These are phyloP conservation scores for Ogataea sp. DNA, from an alignment of 805 yeast genomes.

Conservation along the genomic window DNA sequence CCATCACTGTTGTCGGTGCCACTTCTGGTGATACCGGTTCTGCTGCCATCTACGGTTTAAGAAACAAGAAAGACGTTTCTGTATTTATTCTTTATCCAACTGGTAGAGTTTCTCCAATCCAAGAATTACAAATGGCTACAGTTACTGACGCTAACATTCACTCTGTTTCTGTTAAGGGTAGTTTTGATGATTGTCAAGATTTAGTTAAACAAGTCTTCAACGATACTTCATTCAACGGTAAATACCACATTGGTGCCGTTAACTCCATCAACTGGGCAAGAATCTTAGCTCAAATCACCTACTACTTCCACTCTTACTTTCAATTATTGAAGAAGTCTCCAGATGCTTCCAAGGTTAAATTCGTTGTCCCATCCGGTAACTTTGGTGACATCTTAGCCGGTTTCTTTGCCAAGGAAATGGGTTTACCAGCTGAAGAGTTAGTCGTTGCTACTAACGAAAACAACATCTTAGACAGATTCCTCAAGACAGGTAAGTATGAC, in stretches of 20 bases:
- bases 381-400: slow-evolving; percentile 98
- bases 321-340: slow-evolving; percentile 38
- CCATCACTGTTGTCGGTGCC: slow-evolving; percentile 95
- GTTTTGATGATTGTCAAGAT: slow-evolving; percentile 98
- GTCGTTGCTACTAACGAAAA: slow-evolving; percentile 95
- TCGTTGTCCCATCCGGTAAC: slow-evolving; percentile 96
- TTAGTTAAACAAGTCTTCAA: slow-evolving; percentile 90
- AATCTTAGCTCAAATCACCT: slow-evolving; percentile 94
- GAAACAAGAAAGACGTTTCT: slow-evolving; percentile 96
- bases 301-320: slow-evolving; percentile 91
- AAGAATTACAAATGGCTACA: slow-evolving; percentile 98
- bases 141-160: slow-evolving; percentile 90
- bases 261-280: slow-evolving; percentile 99
- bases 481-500: slow-evolving; percentile 79
- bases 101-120: slow-evolving; percentile 95
- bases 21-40: slow-evolving; percentile 99
- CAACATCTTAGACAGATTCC: slow-evolving; percentile 88
- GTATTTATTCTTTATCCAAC: slow-evolving; percentile 96
- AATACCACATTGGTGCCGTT: slow-evolving; percentile 94
- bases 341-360: slow-evolving; percentile 42
- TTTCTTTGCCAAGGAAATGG: slow-evolving; percentile 90
- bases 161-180: slow-evolving; percentile 90
- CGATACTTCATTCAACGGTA: slow-evolving; percentile 78
- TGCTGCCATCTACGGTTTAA: slow-evolving; percentile 96
- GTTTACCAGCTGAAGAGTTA: slow-evolving; percentile 78